Evolutionary conservation across 2,329 filamentous ascomycete genomes (phyloP).

Genomic region (Trichoderma koningiopsis): DNA sequence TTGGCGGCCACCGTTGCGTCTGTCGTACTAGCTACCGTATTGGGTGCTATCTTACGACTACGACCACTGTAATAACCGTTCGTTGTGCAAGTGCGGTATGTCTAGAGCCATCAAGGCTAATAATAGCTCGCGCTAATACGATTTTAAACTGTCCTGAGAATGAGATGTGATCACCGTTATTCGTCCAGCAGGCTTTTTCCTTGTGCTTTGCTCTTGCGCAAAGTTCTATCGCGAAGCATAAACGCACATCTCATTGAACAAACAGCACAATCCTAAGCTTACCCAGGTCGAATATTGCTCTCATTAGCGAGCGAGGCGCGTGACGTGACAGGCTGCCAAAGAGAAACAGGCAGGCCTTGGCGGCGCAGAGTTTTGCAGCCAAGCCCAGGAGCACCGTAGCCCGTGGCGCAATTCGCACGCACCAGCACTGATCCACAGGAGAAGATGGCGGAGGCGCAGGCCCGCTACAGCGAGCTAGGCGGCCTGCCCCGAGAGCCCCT

Average conservation of each 20-base stretch:
- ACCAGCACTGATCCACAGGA: constrained; percentile 12
- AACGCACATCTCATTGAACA: background rate
- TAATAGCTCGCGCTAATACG: constrained; percentile 18
- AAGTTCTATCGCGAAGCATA: background rate
- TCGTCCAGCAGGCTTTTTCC: background rate
- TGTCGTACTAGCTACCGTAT: background rate
- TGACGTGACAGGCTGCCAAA: background rate
- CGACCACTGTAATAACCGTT: background rate
- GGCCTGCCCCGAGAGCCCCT: constrained; percentile 22
- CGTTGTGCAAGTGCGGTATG: background rate
- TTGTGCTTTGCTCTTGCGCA: background rate
- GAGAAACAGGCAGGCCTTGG: background rate
- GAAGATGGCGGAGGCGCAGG: constrained; percentile 22
- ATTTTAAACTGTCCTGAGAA: background rate
- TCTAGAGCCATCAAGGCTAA: constrained; percentile 9
- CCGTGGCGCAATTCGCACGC: constrained; percentile 2
- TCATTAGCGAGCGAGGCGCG: background rate
- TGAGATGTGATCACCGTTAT: background rate
- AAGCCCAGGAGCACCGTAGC: background rate
- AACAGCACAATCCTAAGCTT: background rate
- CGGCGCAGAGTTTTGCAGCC: background rate
- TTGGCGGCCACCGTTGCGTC: background rate
- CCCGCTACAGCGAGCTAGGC: constrained; percentile 14
- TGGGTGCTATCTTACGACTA: background rate
- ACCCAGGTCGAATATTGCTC: background rate